Conservation (phyloP, 179 eudicot genomes). For the Vitellaria paradoxa region DNA sequence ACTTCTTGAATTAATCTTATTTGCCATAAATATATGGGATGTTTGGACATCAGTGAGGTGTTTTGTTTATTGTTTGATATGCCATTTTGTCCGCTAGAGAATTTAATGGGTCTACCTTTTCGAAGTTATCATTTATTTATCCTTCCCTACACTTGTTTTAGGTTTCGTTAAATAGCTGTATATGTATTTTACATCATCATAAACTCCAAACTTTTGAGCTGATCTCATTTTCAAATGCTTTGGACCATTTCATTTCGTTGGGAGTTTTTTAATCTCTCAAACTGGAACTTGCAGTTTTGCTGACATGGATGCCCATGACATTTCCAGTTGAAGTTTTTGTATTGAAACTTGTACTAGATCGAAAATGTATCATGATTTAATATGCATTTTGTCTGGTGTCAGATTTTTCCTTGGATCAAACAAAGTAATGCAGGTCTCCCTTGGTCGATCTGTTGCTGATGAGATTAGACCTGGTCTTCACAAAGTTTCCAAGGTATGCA, state of each 20-base stretch:
- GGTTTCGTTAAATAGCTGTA: not conserved
- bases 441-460: conserved; percentile 84
- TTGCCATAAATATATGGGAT: too few relatives aligned
- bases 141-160: too few relatives aligned
- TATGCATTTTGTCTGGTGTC: conserved; percentile 10
- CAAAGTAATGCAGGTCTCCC: conserved; percentile 94
- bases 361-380: too few relatives aligned
- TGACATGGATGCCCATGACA: not conserved
- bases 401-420: conserved; percentile 97
- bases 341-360: not conserved
- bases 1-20: too few relatives aligned
- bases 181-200: not conserved
- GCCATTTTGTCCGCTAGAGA: too few relatives aligned
- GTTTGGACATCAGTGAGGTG: too few relatives aligned
- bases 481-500: conserved; percentile 73
- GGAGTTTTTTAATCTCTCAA: not conserved
- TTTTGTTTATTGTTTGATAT: too few relatives aligned
- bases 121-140: too few relatives aligned
- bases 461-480: conserved; percentile 67
- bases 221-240: not conserved
- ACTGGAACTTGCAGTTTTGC: not conserved
- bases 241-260: not conserved
- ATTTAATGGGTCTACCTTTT: too few relatives aligned
- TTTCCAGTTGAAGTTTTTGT: not conserved
- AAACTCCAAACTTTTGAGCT: not conserved